Evolutionary conservation across 345 rosid species (phyloP), one percentile per base, ranked within the genome.

Genomic region (Brassica cretica): DNA sequence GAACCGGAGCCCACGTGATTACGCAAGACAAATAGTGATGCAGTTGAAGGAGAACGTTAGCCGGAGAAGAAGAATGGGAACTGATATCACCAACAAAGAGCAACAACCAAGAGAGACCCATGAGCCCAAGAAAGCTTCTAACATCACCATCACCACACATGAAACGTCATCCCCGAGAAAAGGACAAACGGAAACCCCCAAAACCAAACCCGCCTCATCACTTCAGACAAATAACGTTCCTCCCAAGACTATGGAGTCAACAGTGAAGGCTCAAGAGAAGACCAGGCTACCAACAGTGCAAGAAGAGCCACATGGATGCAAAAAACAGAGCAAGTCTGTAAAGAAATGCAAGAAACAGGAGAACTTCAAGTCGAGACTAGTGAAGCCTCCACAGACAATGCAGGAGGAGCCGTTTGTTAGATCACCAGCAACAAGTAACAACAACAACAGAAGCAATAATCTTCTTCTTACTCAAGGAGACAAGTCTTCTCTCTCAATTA

Each of bases 41-140:
- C 98, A 93, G 77, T 86, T 91, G 35, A 90, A 90, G 81, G 97
- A 87, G 76, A 88, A 83, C 18, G 90, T 90, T 0, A 72, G 84
- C 81, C 21, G 83, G 24, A 79, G 84, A 83, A 70, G 83, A 80
- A 84, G 81, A 84, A 85, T 88, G 46, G 98, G 97, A 0, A 72
- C 84, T 76, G 99, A 95, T 79, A 87, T 93, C 29, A 93, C 99
- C 7, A 95, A 63, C 85, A 82, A 85, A 76, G 89, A 87, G 16
- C 84, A 75, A 39, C 79, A 74, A 14, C 27, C 77, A 56, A 75
- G 84, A 79, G 87, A 87, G 71, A 15, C 81, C 69, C 74, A 87
- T 60, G 90, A 82, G 6, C 62, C 85, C 66, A 90, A 85, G 87
- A 90, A 89, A 71, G 72, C 66, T 79, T 72, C 85, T 74, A 89